Conservation (phyloP, 805 yeast genomes). For the Saturnispora mendoncae region DNA sequence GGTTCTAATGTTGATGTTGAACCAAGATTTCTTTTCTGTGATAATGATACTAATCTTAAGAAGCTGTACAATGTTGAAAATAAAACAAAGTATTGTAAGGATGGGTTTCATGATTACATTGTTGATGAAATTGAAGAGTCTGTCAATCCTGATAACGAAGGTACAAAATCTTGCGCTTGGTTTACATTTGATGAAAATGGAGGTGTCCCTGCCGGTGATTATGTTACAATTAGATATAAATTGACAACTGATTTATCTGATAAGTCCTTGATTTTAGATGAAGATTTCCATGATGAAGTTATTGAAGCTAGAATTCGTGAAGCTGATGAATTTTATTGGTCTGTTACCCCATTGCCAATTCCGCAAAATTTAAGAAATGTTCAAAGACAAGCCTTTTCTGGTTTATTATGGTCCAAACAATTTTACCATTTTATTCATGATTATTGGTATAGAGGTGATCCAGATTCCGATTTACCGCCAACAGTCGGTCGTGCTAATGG, state of each 20-base stretch:
- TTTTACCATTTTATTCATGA: constrained; percentile 79
- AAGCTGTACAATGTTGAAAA: constrained; percentile 59
- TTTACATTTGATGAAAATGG: constrained; percentile 67
- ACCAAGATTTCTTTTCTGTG: constrained; percentile 74
- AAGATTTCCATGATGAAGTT: constrained; percentile 59
- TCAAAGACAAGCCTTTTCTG: constrained; percentile 92
- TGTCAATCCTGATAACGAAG: constrained; percentile 60
- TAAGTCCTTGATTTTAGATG: constrained; percentile 45
- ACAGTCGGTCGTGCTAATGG: constrained; percentile 74
- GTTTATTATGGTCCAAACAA: constrained; percentile 89
- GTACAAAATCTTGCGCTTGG: constrained; percentile 84
- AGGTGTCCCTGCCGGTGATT: constrained; percentile 79
- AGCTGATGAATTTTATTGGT: constrained; percentile 90
- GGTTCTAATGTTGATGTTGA: constrained; percentile 57
- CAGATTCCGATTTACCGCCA: constrained; percentile 64
- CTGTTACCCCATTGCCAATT: constrained; percentile 76
- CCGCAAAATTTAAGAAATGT: constrained; percentile 70
- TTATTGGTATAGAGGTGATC: constrained; percentile 85
- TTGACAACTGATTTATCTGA: constrained; percentile 31
- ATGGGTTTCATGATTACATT: constrained; percentile 83
- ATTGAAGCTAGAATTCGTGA: constrained; percentile 71
- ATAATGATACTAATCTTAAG: constrained; percentile 74
- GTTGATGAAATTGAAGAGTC: constrained; percentile 51
- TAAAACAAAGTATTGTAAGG: constrained; percentile 58
- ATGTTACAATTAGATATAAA: constrained; percentile 75